Evolutionary conservation across 2,329 filamentous ascomycete genomes (phyloP), one percentile per base, ranked within the genome.

Genomic region (Graphilbum sp.): DNA sequence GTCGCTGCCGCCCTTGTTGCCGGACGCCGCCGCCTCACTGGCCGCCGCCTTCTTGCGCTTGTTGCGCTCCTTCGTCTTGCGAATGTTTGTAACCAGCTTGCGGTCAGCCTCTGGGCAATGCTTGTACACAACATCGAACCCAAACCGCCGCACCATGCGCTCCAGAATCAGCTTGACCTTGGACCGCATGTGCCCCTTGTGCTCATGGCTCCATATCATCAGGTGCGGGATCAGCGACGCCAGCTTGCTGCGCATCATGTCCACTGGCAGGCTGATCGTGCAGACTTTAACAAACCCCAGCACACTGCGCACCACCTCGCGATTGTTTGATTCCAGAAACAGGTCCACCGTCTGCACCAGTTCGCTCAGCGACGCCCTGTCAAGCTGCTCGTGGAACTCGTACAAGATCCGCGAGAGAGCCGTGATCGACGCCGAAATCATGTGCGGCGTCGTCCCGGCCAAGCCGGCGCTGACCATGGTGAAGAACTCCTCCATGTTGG

Each of bases 81-180:
- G 81, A 52, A 98, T 95, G 52, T 96, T 95, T 52, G 77, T 70
- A 31, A 98, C 79, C 39, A 98, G 66, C 58, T 96, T 98, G 48
- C 76, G 76, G 59, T 95, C 88, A 18, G 74, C 73, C 50, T 92
- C 83, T 3, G 87, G 88, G 41, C 83, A 87, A 55, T 82, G 67
- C 46, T 73, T 72, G 58, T 90, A 83, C 12, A 98, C 72, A 23
- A 74, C 59, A 2, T 88, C 79, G 34, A 81, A 80, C 35, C 90
- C 87, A 52, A 95, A 96, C 40, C 88, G 76, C 35, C 88, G 75
- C 18, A 96, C 80, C 70, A 95, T 85, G 37, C 90, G 76, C 61
- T 98, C 90, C 15, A 98, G 64, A 45, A 98, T 96, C 53, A 95
- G 87, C 73, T 95, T 96, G 48, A 98, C 87, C 65, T 96, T 98